A percentile compares a stretch with the other conserved stretches of the same genome.
phyloP scores from a whole-genome alignment of 192 early-diverging fungal species.

The Gamsiella multidivaricata region DNA sequence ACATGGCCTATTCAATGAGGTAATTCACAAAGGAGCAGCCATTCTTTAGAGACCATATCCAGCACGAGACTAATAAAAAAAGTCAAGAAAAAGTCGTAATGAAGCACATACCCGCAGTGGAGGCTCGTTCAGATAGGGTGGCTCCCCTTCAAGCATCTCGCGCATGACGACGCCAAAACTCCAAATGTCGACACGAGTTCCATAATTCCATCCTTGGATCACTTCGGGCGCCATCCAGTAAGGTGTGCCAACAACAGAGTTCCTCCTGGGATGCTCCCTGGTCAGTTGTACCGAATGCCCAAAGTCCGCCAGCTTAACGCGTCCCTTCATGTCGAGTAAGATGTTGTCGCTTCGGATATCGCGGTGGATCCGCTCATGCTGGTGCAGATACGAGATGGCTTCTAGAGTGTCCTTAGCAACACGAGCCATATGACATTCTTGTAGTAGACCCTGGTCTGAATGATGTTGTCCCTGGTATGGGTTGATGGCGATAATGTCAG shows the following conservation, averaged over 20 bases:
- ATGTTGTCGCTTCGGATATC: slow-evolving; percentile 96
- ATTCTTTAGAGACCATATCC: neutral
- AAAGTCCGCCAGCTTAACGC: slow-evolving; percentile 96
- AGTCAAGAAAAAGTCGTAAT: neutral
- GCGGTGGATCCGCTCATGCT: slow-evolving; percentile 86
- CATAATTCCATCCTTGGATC: slow-evolving; percentile 90
- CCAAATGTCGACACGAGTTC: slow-evolving; percentile 94
- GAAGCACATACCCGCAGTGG: slow-evolving; percentile 58
- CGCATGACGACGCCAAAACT: slow-evolving; percentile 93
- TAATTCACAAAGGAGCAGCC: neutral
- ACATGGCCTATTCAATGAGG: slow-evolving; percentile 38
- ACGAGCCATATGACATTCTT: slow-evolving; percentile 93
- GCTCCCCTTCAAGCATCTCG: slow-evolving; percentile 96
- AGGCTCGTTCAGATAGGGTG: slow-evolving; percentile 92
- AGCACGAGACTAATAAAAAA: neutral
- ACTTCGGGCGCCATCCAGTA: slow-evolving; percentile 99
- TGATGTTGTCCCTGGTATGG: slow-evolving; percentile 49
- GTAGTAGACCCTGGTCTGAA: slow-evolving; percentile 61
- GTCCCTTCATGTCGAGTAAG: slow-evolving; percentile 81
- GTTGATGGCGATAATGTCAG: slow-evolving; percentile 96
- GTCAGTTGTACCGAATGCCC: slow-evolving; percentile 94
- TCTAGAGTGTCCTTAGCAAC: slow-evolving; percentile 86
- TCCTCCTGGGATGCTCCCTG: slow-evolving; percentile 81
- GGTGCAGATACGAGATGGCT: slow-evolving; percentile 83
- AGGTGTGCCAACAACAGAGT: slow-evolving; percentile 90